Conservation (phyloP, 306 rosid species). For the Gleditsia sinensis region DNA sequence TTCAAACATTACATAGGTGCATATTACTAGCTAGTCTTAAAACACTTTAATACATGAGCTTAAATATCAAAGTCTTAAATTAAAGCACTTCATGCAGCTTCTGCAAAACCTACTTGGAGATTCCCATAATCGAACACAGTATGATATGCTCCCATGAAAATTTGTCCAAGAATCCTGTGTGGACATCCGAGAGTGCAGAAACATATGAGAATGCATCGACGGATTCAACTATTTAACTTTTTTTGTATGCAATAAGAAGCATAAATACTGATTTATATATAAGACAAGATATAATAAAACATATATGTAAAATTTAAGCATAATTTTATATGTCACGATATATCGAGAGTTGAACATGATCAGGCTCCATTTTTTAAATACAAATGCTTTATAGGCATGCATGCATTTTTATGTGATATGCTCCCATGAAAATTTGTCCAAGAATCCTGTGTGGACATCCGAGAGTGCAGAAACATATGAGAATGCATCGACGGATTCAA, state of each 20-base stretch:
- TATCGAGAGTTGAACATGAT: no score
- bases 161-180: constrained; percentile 15
- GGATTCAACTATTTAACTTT: background rate
- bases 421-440: constrained; percentile 15
- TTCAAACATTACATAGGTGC: no score
- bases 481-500: background rate
- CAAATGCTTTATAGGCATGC: no score
- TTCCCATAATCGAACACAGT: constrained; percentile 16
- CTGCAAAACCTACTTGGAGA: constrained; percentile 28
- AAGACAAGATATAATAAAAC: no score
- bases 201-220: background rate
- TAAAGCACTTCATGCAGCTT: no score
- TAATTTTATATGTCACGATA: no score
- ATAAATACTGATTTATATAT: no score
- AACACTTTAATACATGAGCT: background rate
- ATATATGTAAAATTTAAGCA: no score
- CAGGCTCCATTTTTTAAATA: no score
- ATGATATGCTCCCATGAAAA: constrained; percentile 21
- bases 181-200: background rate
- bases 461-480: background rate
- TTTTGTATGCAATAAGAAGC: no score
- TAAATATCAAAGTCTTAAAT: background rate
- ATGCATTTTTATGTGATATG: background rate
- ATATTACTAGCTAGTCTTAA: no score
- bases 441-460: constrained; percentile 2